These are phyloP conservation scores for Verticillium longisporum DNA, from an alignment of 2,329 filamentous ascomycete species.

Conservation along the genomic window DNA sequence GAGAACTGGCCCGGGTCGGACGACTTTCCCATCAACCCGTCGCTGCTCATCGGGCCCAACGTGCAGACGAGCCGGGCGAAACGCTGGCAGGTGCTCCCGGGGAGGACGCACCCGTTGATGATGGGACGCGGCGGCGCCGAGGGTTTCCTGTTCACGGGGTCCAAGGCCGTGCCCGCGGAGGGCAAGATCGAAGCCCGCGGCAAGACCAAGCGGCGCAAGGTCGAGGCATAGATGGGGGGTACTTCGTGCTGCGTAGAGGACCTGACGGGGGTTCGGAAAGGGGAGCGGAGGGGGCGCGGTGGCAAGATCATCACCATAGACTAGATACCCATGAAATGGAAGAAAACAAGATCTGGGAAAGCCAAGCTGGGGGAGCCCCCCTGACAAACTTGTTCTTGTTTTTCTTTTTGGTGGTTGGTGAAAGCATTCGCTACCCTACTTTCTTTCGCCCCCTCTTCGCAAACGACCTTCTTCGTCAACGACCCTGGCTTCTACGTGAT, in stretches of 20 bases:
- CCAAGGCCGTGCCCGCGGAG: slow-evolving; percentile 71
- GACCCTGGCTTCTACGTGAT: background rate
- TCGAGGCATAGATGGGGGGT: slow-evolving; percentile 22
- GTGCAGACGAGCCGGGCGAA: slow-evolving; percentile 76
- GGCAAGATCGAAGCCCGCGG: slow-evolving; percentile 79
- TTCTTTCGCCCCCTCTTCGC: background rate
- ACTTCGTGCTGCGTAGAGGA: background rate
- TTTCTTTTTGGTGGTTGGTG: background rate
- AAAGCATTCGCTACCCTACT: background rate
- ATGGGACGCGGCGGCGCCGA: slow-evolving; percentile 80
- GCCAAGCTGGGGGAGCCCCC: too few species aligned
- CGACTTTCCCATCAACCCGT: slow-evolving; percentile 84
- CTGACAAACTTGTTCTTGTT: background rate
- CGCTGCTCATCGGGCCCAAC: slow-evolving; percentile 68
- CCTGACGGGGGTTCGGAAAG: background rate
- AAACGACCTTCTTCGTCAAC: too few species aligned
- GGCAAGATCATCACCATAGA: background rate
- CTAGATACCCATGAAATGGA: background rate
- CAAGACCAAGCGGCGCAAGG: slow-evolving; percentile 65
- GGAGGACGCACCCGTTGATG: slow-evolving; percentile 91
- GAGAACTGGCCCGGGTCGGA: slow-evolving; percentile 53
- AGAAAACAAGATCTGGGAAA: background rate
- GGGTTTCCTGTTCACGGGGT: slow-evolving; percentile 82
- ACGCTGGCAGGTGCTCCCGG: slow-evolving; percentile 86
- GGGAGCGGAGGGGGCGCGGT: background rate